Evolutionary conservation across 129 eudicot species (phyloP).

Genomic region (Lactuca saligna): DNA sequence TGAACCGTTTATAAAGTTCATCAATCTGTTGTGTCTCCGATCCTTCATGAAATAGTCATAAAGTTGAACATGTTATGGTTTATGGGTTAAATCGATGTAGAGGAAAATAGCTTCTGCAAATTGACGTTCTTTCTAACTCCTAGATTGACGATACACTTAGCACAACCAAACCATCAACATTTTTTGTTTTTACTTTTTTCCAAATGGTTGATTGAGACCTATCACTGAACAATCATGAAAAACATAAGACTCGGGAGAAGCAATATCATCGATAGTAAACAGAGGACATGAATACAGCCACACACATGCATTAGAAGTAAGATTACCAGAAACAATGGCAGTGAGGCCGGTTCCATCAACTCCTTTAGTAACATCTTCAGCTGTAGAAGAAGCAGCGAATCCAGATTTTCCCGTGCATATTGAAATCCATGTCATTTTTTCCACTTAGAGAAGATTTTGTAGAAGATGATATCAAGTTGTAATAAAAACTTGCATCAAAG

Average conservation of each 20-base stretch:
- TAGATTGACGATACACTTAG: too few species aligned
- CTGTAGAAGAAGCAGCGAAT: conserved; percentile 76
- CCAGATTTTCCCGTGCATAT: conserved; percentile 74
- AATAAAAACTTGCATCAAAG: conserved; percentile 9
- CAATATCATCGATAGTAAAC: neutral
- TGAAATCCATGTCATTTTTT: conserved; percentile 63
- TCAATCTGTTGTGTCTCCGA: too few species aligned
- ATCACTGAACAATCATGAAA: neutral
- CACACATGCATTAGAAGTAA: neutral
- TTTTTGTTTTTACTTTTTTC: neutral
- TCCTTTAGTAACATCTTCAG: conserved; percentile 77
- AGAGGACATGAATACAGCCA: neutral
- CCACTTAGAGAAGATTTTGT: conserved; percentile 8
- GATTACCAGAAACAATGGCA: conserved; percentile 78
- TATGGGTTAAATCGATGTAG: too few species aligned
- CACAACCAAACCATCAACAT: neutral
- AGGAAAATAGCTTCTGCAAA: too few species aligned
- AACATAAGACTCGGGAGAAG: neutral
- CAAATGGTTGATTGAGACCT: neutral
- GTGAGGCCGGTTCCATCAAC: conserved; percentile 77
- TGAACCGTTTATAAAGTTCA: neutral
- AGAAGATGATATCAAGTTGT: conserved; percentile 18
- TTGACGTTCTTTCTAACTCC: too few species aligned
- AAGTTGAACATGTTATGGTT: neutral
- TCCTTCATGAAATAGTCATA: neutral